Base-by-base conservation (phyloP, 2,329 filamentous ascomycete genomes). In the Claviceps pazoutovae region DNA sequence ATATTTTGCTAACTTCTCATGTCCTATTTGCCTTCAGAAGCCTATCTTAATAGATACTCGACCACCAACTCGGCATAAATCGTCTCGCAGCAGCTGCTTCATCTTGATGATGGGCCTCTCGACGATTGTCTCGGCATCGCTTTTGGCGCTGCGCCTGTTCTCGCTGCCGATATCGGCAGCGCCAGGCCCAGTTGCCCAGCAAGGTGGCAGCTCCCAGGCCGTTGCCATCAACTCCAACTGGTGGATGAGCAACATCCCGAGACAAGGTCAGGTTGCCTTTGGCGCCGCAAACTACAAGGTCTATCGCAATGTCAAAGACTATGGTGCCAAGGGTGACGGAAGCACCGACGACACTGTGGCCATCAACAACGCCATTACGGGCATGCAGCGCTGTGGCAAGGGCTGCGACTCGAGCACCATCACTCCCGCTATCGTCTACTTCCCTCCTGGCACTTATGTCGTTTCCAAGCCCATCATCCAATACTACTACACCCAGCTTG, bases 401-500 rank as follows among this genome's bases (percentile, higher is more conserved):
- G 80, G 81, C 56, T 97, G 91, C 64, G 86, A 93, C 64, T 95
- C 88, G 1, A 80, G 79, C 36, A 97, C 91, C 3, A 78, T 79
- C n/a, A 80, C 82, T 1, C 91, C 91, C 0, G 91, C 88, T 26
- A 72, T 97, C 14, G 81, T 97, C 50, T 97, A 95, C 73, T 95
- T 97, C 73, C 90, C 89, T 41, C 74, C 87, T 11, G 90, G 91
- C 57, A 94, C 82, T 52, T 97, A 96, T 63, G 62, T 86, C 17
- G 83, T 97, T 59, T 88, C 82, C 64, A 77, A 74, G 61, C 87
- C 91, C 21, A 80, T 97, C 58, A 70, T 89, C 49, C 84, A 89
- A 65, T 84, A 84, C 68, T 97, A 97, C 75, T 95, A 95, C 73
- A 95, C 90, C 9, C 89, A 96, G 66, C 80, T 97, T 55, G 75